A percentile compares a stretch with the other conserved stretches of the same genome.
These are phyloP conservation scores for Saccharomyces hybrid DNA, from an alignment of 1,139 yeast species.

Conservation along the genomic window DNA sequence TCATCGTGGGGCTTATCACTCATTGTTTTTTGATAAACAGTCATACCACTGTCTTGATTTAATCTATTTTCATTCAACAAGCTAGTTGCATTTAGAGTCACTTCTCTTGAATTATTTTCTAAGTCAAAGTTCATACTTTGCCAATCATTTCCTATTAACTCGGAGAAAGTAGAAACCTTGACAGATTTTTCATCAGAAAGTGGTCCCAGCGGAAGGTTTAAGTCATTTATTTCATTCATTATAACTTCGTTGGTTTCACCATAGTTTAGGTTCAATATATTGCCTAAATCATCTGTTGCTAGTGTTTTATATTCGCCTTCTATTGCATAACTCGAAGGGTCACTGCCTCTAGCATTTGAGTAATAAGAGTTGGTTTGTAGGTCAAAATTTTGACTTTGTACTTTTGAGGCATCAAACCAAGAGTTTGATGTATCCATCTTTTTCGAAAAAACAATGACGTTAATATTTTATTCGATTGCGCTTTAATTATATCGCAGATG, in stretches of 20 bases:
- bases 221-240: slow-evolving; percentile 19
- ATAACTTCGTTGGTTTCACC: slow-evolving; percentile 18
- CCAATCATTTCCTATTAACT: background rate
- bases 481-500: background rate
- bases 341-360: background rate
- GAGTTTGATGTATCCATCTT: background rate
- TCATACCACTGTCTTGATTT: background rate
- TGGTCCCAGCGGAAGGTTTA: slow-evolving; percentile 21
- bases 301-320: background rate
- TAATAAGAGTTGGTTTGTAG: background rate
- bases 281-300: background rate
- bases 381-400: background rate
- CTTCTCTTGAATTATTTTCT: background rate
- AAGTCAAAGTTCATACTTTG: background rate
- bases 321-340: background rate
- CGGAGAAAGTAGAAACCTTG: background rate
- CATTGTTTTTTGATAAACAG: background rate
- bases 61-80: background rate
- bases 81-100: background rate
- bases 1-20: background rate
- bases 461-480: background rate
- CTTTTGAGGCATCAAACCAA: background rate
- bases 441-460: background rate
- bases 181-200: slow-evolving; percentile 3
- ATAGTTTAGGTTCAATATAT: slow-evolving; percentile 11